phyloP scores from a whole-genome alignment of 1,284 basidiomycete genomes.

The Ganoderma meredithae region DNA sequence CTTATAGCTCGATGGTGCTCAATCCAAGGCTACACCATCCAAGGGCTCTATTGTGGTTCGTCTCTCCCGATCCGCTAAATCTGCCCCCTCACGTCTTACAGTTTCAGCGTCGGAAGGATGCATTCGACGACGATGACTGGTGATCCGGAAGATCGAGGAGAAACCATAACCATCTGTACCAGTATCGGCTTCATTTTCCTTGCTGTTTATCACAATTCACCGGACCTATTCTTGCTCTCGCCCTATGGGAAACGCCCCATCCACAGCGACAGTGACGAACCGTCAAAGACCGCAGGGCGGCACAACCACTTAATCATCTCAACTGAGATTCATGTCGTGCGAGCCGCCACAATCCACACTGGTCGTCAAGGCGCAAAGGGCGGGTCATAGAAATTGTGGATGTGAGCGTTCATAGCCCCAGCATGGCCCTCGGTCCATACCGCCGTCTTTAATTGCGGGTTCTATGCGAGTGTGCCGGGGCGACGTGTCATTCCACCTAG shows the following conservation, averaged over 20 bases:
- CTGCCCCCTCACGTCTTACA: slow-evolving; percentile 38
- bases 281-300: slow-evolving; percentile 4
- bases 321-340: neutral
- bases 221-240: neutral
- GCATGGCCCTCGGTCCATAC: neutral
- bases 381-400: neutral
- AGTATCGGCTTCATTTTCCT: slow-evolving; percentile 7
- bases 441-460: neutral
- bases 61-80: slow-evolving; percentile 22
- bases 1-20: slow-evolving; percentile 69
- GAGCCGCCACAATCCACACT: neutral
- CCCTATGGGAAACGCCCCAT: neutral
- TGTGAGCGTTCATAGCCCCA: neutral
- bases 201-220: neutral
- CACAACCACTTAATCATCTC: neutral
- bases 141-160: slow-evolving; percentile 11
- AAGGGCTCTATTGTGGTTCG: slow-evolving; percentile 77
- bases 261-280: neutral
- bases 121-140: slow-evolving; percentile 77
- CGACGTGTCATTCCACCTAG: neutral
- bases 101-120: slow-evolving; percentile 76
- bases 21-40: slow-evolving; percentile 59
- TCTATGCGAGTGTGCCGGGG: neutral
- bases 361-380: neutral
- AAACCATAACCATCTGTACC: neutral